Conservation (phyloP, 768 basidiomycete species). For the Podaxis rugospora region DNA sequence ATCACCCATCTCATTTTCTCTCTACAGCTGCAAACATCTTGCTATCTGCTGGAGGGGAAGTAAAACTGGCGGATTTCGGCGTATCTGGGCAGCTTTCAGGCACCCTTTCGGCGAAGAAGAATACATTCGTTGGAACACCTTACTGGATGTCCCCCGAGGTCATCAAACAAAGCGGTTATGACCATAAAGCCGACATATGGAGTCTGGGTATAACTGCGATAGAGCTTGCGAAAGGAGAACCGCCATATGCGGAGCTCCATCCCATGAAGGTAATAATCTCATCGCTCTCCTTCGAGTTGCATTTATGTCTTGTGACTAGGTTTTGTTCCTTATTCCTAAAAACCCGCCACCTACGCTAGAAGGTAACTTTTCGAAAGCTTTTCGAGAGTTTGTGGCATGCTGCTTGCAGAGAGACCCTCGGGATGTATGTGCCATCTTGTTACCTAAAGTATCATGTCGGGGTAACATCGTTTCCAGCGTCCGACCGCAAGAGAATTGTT, state of each 20-base stretch:
- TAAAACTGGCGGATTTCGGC: slow-evolving; percentile 98
- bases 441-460: background rate
- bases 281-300: background rate
- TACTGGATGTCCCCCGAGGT: slow-evolving; percentile 99
- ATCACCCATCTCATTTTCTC: background rate
- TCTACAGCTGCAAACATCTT: slow-evolving; percentile 87
- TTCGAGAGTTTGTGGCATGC: slow-evolving; percentile 89
- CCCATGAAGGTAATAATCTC: slow-evolving; percentile 85
- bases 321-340: slow-evolving; percentile 97
- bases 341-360: slow-evolving; percentile 92
- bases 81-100: slow-evolving; percentile 97
- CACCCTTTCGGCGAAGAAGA: slow-evolving; percentile 91
- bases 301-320: slow-evolving; percentile 43
- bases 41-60: slow-evolving; percentile 87
- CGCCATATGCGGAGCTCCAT: slow-evolving; percentile 96
- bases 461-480: slow-evolving; percentile 47
- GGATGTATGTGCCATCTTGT: slow-evolving; percentile 50
- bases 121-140: slow-evolving; percentile 96
- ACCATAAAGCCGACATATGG: slow-evolving; percentile 99
- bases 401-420: slow-evolving; percentile 94
- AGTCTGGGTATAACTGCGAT: slow-evolving; percentile 96
- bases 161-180: slow-evolving; percentile 99
- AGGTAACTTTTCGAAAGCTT: slow-evolving; percentile 86
- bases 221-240: slow-evolving; percentile 95
- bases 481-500: slow-evolving; percentile 93